These are phyloP conservation scores for Sugiyamaella xylanicola DNA, from an alignment of 1,139 yeast genomes.

Conservation along the genomic window DNA sequence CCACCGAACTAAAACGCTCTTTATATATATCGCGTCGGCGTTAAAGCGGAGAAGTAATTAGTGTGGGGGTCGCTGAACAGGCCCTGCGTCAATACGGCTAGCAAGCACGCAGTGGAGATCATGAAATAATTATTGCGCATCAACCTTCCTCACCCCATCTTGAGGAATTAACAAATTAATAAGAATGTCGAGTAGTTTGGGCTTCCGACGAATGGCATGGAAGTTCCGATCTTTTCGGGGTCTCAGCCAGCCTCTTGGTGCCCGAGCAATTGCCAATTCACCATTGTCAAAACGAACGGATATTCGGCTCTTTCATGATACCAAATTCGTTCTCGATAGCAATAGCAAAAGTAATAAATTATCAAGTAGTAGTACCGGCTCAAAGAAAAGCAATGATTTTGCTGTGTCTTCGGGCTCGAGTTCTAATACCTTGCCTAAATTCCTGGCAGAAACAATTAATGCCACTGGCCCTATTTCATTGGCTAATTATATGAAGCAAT, in stretches of 20 bases:
- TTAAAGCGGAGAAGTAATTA: not conserved
- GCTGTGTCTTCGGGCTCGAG: not conserved
- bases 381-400: conserved; percentile 2
- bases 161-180: not conserved
- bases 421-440: conserved; percentile 19
- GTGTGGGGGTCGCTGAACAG: not conserved
- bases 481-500: conserved; percentile 78
- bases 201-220: conserved; percentile 1
- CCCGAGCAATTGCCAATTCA: not conserved
- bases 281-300: not conserved
- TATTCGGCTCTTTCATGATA: conserved; percentile 2
- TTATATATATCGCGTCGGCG: not conserved
- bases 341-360: not conserved
- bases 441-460: conserved; percentile 48
- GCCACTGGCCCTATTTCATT: conserved; percentile 77
- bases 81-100: conserved; percentile 12
- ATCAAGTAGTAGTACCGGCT: not conserved
- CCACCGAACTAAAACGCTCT: not conserved
- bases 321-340: not conserved
- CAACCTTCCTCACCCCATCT: conserved; percentile 1
- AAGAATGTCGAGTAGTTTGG: not conserved
- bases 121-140: not conserved
- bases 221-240: not conserved
- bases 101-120: not conserved
- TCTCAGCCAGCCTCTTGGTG: not conserved